phyloP scores from a whole-genome alignment of 257 asterid genomes.

The Verbascum thapsus region DNA sequence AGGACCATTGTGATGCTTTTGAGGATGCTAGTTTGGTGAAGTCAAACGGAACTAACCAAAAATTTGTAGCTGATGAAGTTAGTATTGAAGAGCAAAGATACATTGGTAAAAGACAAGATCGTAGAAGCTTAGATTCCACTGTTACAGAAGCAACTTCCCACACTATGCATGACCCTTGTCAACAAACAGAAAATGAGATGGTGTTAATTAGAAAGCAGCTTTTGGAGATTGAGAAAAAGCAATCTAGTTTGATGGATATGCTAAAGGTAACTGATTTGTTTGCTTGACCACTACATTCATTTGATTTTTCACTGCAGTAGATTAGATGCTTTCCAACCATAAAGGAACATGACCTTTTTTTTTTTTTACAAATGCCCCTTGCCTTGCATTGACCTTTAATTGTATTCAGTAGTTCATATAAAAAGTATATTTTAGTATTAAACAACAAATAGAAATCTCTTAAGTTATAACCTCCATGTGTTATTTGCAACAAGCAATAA shows the following conservation, averaged over 20 bases:
- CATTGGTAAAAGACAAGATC: constrained; percentile 53
- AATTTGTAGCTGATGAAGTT: constrained; percentile 60
- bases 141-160: constrained; percentile 70
- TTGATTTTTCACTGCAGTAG: neutral
- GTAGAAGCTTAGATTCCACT: constrained; percentile 84
- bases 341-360: neutral
- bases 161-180: constrained; percentile 49
- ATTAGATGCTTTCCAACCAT: neutral
- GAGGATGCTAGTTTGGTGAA: constrained; percentile 59
- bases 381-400: constrained; percentile 24
- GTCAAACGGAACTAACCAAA: constrained; percentile 61
- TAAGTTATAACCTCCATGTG: constrained; percentile 1
- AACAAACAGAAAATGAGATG: constrained; percentile 72
- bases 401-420: constrained; percentile 13
- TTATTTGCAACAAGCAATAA: constrained; percentile 14
- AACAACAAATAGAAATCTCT: neutral
- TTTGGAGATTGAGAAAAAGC: constrained; percentile 79
- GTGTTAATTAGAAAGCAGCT: constrained; percentile 71
- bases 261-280: constrained; percentile 59
- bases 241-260: constrained; percentile 73
- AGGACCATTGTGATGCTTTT: constrained; percentile 44
- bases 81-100: constrained; percentile 71
- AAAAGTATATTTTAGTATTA: neutral
- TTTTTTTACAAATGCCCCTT: neutral
- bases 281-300: constrained; percentile 27